Evolutionary conservation across 2,329 filamentous ascomycete genomes (phyloP).

Genomic region (Neurospora sp.): DNA sequence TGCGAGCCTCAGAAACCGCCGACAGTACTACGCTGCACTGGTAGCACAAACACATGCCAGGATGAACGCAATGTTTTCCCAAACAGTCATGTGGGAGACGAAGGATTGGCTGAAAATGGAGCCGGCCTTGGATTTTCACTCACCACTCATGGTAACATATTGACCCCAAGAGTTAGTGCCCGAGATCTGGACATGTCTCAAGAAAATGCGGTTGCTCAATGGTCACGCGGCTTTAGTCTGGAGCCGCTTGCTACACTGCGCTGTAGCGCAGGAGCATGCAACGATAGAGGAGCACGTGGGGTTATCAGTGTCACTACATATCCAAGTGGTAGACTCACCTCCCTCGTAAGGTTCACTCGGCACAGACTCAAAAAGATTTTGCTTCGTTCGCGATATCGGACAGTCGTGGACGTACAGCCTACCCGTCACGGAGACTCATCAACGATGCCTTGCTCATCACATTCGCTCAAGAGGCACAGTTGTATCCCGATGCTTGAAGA

Average conservation of each 20-base stretch:
- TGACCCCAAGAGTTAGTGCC: background rate
- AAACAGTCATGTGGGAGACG: background rate
- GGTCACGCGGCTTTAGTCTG: background rate
- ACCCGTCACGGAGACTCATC: background rate
- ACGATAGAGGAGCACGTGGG: background rate
- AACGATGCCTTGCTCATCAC: background rate
- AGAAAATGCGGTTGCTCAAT: background rate
- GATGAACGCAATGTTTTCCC: background rate
- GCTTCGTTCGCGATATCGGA: background rate
- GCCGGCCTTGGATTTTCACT: background rate
- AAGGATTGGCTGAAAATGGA: background rate
- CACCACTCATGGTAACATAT: background rate
- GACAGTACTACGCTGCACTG: background rate
- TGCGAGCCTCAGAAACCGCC: background rate
- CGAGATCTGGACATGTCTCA: background rate
- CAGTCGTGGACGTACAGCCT: background rate
- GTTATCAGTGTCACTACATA: background rate
- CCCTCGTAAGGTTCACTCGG: background rate
- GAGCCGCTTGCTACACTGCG: background rate
- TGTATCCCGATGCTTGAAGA: background rate
- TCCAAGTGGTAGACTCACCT: background rate
- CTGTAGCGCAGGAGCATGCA: background rate
- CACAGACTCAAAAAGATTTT: background rate
- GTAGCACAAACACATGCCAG: background rate
- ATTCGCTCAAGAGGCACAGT: background rate